Conservation (phyloP, 108 stramenopile genomes). For the Licmophora abbreviata region DNA sequence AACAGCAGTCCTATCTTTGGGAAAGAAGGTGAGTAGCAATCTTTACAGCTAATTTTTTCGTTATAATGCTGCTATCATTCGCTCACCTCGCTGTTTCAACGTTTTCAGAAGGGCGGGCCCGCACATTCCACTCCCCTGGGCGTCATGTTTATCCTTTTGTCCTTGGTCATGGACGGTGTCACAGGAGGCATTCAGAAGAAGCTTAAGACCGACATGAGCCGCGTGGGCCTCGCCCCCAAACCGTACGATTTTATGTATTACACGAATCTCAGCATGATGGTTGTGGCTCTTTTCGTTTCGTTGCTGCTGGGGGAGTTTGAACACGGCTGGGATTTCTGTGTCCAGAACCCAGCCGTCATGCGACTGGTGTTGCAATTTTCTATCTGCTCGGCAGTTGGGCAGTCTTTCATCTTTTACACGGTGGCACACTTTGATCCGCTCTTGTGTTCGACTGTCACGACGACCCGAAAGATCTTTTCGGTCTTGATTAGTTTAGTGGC, state of each 20-base stretch:
- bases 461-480: slow-evolving; percentile 90
- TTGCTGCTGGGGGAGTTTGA: slow-evolving; percentile 40
- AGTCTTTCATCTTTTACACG: slow-evolving; percentile 91
- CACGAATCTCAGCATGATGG: slow-evolving; percentile 75
- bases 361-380: slow-evolving; percentile 61
- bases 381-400: slow-evolving; percentile 78
- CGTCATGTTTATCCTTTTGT: slow-evolving; percentile 42
- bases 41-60: too few species aligned
- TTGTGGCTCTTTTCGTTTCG: slow-evolving; percentile 42
- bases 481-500: slow-evolving; percentile 69
- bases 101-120: not conserved
- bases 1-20: slow-evolving; percentile 55
- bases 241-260: slow-evolving; percentile 85
- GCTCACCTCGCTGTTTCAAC: not conserved
- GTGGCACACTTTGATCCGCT: slow-evolving; percentile 83
- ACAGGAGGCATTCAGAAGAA: slow-evolving; percentile 67
- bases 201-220: slow-evolving; percentile 41
- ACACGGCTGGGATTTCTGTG: slow-evolving; percentile 39
- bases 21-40: slow-evolving; percentile 31
- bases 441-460: slow-evolving; percentile 88
- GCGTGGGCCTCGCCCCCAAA: slow-evolving; percentile 33
- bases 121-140: slow-evolving; percentile 27
- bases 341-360: slow-evolving; percentile 45
- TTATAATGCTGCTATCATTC: not conserved
- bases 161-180: slow-evolving; percentile 59